Conservation (phyloP, 2,329 filamentous ascomycete species). For the Microsporum canis region DNA sequence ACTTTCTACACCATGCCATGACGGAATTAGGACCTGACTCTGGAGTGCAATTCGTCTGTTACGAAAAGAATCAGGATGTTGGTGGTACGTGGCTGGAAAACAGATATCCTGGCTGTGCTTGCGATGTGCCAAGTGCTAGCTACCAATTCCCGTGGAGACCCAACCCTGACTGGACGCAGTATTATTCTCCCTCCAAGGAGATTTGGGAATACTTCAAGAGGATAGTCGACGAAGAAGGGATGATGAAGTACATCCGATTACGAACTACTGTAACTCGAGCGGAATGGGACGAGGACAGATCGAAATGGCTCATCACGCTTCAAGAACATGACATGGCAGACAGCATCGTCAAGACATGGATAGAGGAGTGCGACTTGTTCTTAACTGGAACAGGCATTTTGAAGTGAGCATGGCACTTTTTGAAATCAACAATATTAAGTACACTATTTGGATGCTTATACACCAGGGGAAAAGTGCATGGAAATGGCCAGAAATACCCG, state of each 20-base stretch:
- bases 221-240: constrained; percentile 52
- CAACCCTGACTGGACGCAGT: constrained; percentile 57
- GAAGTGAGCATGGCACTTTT: constrained; percentile 18
- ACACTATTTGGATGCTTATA: not conserved
- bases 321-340: constrained; percentile 13
- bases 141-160: constrained; percentile 59
- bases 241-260: constrained; percentile 49
- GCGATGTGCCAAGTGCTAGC: constrained; percentile 58
- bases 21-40: constrained; percentile 10
- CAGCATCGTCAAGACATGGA: constrained; percentile 18
- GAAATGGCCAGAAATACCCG: constrained; percentile 39
- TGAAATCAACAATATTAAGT: not conserved
- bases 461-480: constrained; percentile 15
- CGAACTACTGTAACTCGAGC: constrained; percentile 45
- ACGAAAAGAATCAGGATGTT: constrained; percentile 27
- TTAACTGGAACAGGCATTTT: constrained; percentile 32
- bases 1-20: constrained; percentile 15
- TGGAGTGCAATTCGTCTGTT: constrained; percentile 17
- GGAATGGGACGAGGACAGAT: constrained; percentile 40
- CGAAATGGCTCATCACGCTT: constrained; percentile 27
- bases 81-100: constrained; percentile 31
- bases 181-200: constrained; percentile 56
- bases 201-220: constrained; percentile 57
- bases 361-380: constrained; percentile 22
- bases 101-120: constrained; percentile 52